Base-by-base conservation (phyloP, 2,329 filamentous ascomycete species). In the Polytolypa hystricis region DNA sequence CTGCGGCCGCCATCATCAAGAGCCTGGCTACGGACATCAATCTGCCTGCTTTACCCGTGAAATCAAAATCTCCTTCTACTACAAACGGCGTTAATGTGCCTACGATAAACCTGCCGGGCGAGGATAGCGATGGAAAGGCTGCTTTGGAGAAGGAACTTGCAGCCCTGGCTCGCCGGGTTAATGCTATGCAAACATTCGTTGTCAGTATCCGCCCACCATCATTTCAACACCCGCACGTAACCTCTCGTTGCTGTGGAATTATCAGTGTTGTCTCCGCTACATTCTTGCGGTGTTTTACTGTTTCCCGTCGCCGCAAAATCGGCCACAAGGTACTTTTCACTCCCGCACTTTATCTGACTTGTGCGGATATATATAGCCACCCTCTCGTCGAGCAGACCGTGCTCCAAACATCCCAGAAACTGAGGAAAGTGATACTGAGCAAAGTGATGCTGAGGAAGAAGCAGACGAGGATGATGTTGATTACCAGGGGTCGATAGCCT, bases 131-230 rank as follows among this genome's bases (percentile, higher is more conserved):
- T 23, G 81, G 81, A 47, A 96, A 96, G 65, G 70, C 74, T 47
- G 72, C 72, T 20, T 74, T 96, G 42, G 86, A 96, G 64, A 70
- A 72, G 42, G 89, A 96, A 64, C 73, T 98, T 40, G 74, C 80
- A 34, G 80, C 83, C 38, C 73, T 96, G 45, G 74, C 80, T 41
- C 66, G 78, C 43, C 73, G 91, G 47, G 77, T 96, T 48, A 81
- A 86, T 46, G 77, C 79, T 46, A 75, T 96, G 49, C 87, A 96
- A 67, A 76, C 77, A 49, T 81, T 81, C 62, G 81, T 83, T 46
- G 74, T 73, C 53, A 57, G 54, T 52, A 25, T 25, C 15, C 12
- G 11, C 12, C 14, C 25, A 51, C 49, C 52, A n/a, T 36, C 16
- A 26, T 12, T 16, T 16, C 34, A 8, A 36, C 4, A 14, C 9